Base-by-base conservation (phyloP, 2,329 filamentous ascomycete genomes). In the Nigrospora sphaerica region DNA sequence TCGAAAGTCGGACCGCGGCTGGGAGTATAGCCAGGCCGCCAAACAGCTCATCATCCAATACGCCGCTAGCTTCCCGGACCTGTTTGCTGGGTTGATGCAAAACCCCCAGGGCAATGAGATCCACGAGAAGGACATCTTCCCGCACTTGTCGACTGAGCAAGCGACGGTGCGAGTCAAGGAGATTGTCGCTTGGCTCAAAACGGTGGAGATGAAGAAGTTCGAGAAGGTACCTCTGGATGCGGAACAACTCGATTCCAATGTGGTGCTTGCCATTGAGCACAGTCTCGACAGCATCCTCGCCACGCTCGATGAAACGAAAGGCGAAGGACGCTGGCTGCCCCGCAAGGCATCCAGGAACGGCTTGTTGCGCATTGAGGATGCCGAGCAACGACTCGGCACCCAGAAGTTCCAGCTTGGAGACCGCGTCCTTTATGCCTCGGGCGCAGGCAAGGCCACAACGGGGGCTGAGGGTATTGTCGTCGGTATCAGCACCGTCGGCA, bases 141-240 rank as follows among this genome's bases (percentile, higher is more conserved):
- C 14, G 34, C 23, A 28, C 23, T 28, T 28, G 23, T 36, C 34
- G 34, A 11, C 13, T 2, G 34, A n/a, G 14, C 14, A 23, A 10
- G 17, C 12, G n/a, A 12, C 84, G 1, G 67, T 78, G 41, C 88
- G 88, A 61, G 85, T 98, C 62, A 95, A 95, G 70, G 93, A 97
- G 63, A 95, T 98, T 51, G 86, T 83, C 23, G 81, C 84, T 32
- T 98, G 92, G 92, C 75, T 98, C 43, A 98, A 97, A 72, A 83
- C 83, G 37, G 80, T 95, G 40, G 88, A 96, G 64, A 87, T 88
- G 1, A 95, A 89, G 75, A 87, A 85, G 54, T 95, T 98, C 55
- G 92, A 97, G 66, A 85, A 85, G 53, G 93, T 98, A n/a, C 92
- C 93, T 18, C 78, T 98, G 13, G 93, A 98, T 58, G 93, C 93